phyloP scores from a whole-genome alignment of 2,329 filamentous ascomycete genomes.

The Huntiella moniliformis region DNA sequence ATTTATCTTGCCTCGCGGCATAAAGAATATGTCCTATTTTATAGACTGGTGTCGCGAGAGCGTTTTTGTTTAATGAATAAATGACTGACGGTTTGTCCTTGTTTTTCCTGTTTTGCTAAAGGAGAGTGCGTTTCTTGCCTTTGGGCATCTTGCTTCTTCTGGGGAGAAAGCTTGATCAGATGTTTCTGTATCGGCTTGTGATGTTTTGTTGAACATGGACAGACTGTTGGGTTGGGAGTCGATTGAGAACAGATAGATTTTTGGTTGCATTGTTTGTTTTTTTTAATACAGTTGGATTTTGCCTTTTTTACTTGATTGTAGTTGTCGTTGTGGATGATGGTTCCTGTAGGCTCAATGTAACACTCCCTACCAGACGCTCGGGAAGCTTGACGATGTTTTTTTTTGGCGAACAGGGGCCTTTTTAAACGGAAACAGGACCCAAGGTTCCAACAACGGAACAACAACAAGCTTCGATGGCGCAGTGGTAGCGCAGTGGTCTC shows the following conservation, averaged over 20 bases:
- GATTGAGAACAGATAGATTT: neutral
- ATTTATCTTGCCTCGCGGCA: neutral
- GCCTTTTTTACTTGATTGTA: no score
- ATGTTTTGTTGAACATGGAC: no score
- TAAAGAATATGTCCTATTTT: neutral
- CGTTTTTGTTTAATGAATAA: slow-evolving; percentile 10
- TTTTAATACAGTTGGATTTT: no score
- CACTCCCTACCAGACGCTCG: no score
- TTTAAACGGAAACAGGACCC: no score
- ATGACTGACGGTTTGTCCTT: slow-evolving; percentile 6
- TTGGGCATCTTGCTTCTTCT: neutral
- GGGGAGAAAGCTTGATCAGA: neutral
- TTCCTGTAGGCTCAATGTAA: no score
- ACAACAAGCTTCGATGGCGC: slow-evolving; percentile 11
- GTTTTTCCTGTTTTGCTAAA: neutral
- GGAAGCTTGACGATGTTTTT: no score
- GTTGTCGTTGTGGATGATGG: no score
- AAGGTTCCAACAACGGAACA: no score
- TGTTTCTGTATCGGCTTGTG: neutral
- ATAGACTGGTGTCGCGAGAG: neutral
- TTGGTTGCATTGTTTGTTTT: neutral
- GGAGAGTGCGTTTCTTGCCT: neutral
- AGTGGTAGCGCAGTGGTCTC: slow-evolving; percentile 12
- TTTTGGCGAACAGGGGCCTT: no score
- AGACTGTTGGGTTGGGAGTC: neutral